Evolutionary conservation across 352 stramenopile genomes (phyloP).

Genomic region (Aphanomyces euteiches): DNA sequence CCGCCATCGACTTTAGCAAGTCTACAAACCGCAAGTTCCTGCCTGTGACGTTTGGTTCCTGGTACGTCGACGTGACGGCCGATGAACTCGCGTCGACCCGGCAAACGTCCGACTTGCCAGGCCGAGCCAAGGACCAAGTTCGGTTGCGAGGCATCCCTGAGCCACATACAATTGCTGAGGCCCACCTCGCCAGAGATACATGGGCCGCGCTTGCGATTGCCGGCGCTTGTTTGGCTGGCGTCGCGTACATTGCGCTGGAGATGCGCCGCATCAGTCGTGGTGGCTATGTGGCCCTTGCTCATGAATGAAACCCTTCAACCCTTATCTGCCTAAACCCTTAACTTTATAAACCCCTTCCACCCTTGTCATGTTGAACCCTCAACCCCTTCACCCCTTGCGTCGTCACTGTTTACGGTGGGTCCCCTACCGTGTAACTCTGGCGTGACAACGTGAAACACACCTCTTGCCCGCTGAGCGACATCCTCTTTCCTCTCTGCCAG

Average conservation of each 20-base stretch:
- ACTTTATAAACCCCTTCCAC: no score
- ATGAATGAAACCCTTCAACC: no score
- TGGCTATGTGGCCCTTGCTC: neutral
- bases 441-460: no score
- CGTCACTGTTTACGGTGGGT: no score
- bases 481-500: no score
- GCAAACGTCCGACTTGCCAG: slow-evolving; percentile 45
- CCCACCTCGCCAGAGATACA: neutral
- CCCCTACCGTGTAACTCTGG: no score
- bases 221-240: neutral
- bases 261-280: neutral
- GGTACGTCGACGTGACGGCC: slow-evolving; percentile 58
- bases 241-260: neutral
- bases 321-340: no score
- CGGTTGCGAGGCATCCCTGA: slow-evolving; percentile 5
- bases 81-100: slow-evolving; percentile 38
- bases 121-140: slow-evolving; percentile 38
- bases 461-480: no score
- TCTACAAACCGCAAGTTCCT: slow-evolving; percentile 43
- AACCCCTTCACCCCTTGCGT: no score
- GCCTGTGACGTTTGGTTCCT: slow-evolving; percentile 61
- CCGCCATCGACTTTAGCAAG: slow-evolving; percentile 50
- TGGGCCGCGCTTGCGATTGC: neutral
- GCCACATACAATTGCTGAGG: neutral
- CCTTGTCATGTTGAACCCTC: no score